Evolutionary conservation across 192 early-diverging fungal genomes (phyloP).

Genomic region (Dimargaris xerosporica): DNA sequence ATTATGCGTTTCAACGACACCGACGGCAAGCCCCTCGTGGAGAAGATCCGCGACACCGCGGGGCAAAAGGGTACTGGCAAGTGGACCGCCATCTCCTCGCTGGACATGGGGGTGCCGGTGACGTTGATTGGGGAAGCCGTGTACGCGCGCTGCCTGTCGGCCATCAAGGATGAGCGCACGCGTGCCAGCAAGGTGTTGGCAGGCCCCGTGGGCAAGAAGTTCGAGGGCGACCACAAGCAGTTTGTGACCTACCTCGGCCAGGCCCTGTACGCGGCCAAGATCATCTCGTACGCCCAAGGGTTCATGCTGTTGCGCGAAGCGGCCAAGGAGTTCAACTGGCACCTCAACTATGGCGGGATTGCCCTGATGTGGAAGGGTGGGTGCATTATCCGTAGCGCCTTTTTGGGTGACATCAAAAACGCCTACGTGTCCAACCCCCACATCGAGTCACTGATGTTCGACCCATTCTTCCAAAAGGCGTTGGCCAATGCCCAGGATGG

Average conservation of each 20-base stretch:
- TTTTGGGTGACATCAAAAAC: conserved; percentile 93
- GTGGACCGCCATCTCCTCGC: conserved; percentile 92
- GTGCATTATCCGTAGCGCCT: conserved; percentile 94
- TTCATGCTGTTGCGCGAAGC: conserved; percentile 98
- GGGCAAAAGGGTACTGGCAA: conserved; percentile 98
- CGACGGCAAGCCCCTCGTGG: conserved; percentile 73
- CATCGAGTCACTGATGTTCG: conserved; percentile 84
- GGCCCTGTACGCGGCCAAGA: conserved; percentile 94
- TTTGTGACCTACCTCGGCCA: conserved; percentile 83
- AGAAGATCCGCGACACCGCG: conserved; percentile 91
- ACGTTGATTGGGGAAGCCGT: conserved; percentile 98
- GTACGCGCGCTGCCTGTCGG: conserved; percentile 89
- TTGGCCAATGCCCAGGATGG: conserved; percentile 65
- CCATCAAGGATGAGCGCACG: conserved; percentile 91
- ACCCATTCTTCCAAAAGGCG: conserved; percentile 92
- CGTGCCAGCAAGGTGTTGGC: conserved; percentile 72
- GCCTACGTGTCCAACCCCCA: conserved; percentile 79
- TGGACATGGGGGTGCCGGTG: conserved; percentile 91
- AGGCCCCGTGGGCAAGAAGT: conserved; percentile 50
- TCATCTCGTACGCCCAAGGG: conserved; percentile 97
- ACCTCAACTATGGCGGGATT: conserved; percentile 94
- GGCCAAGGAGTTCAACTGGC: conserved; percentile 80
- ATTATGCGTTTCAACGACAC: conserved; percentile 87
- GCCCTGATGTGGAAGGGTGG: conserved; percentile 99
- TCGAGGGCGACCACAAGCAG: conserved; percentile 72